Conservation (phyloP, 257 asterid species). For the Oldenlandia corymbosa region DNA sequence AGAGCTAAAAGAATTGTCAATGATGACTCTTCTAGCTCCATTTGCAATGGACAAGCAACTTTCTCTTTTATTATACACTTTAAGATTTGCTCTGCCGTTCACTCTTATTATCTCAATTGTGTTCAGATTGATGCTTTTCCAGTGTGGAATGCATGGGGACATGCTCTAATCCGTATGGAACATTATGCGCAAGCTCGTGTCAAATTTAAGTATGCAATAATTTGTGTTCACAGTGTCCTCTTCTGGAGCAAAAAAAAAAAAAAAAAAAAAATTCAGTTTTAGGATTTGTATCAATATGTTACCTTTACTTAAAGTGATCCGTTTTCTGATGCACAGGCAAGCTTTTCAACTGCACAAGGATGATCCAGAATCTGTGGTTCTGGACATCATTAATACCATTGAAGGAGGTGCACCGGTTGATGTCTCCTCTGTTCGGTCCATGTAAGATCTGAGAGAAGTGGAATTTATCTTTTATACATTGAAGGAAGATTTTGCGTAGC, state of each 20-base stretch:
- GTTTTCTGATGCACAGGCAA: conserved; percentile 58
- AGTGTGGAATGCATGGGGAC: conserved; percentile 98
- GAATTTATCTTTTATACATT: not conserved
- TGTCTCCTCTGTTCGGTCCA: conserved; percentile 90
- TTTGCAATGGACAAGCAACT: no score
- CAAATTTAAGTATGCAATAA: conserved; percentile 72
- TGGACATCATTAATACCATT: conserved; percentile 81
- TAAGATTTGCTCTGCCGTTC: not conserved
- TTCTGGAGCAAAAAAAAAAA: no score
- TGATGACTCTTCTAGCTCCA: no score
- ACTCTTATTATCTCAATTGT: conserved; percentile 4
- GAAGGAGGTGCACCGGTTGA: conserved; percentile 98
- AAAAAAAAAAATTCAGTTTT: not conserved
- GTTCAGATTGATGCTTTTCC: conserved; percentile 86
- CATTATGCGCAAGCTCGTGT: conserved; percentile 97
- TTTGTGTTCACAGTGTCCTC: not conserved
- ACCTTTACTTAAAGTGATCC: not conserved
- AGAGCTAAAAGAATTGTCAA: no score
- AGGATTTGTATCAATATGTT: not conserved
- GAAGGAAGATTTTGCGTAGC: not conserved
- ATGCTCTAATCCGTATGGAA: conserved; percentile 89
- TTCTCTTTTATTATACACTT: not conserved
- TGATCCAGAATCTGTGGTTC: conserved; percentile 64
- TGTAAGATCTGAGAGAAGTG: conserved; percentile 51
- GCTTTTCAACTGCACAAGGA: conserved; percentile 90